Base-by-base conservation (phyloP, 2,329 filamentous ascomycete genomes). In the Apiospora phragmitis region DNA sequence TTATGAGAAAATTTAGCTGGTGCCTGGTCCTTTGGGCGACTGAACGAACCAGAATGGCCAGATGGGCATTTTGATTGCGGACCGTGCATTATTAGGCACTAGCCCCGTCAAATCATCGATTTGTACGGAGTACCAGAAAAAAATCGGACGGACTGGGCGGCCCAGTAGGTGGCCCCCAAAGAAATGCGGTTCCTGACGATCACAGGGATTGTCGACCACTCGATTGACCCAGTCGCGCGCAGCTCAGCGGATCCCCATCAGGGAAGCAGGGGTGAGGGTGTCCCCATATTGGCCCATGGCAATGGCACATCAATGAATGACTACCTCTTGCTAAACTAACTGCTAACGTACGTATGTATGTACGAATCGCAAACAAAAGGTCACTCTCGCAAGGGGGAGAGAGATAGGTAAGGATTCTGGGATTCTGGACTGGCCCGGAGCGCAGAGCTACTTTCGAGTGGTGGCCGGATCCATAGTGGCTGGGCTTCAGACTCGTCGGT, bases 141-240 rank as follows among this genome's bases (percentile, higher is more conserved):
- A 62, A 62, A 38, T 18, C 32, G 32, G 32, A 62, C 55, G 32
- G 51, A 29, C 51, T 59, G 51, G 51, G 21, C 55, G 32, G 55
- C 32, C 55, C n/a, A n/a, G n/a, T n/a, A n/a, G n/a, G n/a, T n/a
- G n/a, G n/a, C n/a, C n/a, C n/a, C 55, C 55, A 35, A 38, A 38
- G 32, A 29, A 62, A 62, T 62, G 55, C 55, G 55, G 55, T 62
- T 62, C 55, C 55, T 62, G 55, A 35, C 55, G 55, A 62, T 62
- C 55, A 62, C 55, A 62, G 55, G 55, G 55, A 38, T 62, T 62
- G 55, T 62, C 55, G 18, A 38, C 55, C 55, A 62, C 55, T 38
- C 55, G 51, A 59, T 35, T 35, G 29, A n/a, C n/a, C 55, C 55
- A 24, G 55, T 38, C 55, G 9, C 32, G 18, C 38, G 55, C 55